A percentile compares a stretch with the other conserved stretches of the same genome.
Evolutionary conservation across 257 asterid species (phyloP).

Genomic region (Solanum microdontum): DNA sequence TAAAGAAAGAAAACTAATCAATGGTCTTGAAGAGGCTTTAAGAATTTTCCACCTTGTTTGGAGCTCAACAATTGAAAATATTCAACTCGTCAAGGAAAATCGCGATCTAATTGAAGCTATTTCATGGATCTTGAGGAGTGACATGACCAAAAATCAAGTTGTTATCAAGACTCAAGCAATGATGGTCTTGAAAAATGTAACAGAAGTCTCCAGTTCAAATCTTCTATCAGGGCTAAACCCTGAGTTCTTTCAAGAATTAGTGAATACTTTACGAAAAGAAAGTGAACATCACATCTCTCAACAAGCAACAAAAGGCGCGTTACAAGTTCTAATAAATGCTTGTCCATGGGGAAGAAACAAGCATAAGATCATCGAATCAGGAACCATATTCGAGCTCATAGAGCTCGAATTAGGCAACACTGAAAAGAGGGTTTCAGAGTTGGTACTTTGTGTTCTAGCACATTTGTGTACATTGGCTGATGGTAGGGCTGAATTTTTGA

Average conservation of each 20-base stretch:
- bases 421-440: conserved; percentile 34
- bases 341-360: conserved; percentile 41
- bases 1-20: background rate
- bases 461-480: conserved; percentile 47
- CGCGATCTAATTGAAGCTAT: conserved; percentile 19
- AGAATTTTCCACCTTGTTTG: conserved; percentile 20
- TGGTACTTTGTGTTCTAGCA: conserved; percentile 26
- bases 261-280: background rate
- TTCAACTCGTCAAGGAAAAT: conserved; percentile 10
- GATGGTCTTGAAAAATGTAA: conserved; percentile 8
- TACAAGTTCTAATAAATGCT: conserved; percentile 22
- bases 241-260: conserved; percentile 15
- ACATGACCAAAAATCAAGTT: background rate
- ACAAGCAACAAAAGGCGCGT: conserved; percentile 19
- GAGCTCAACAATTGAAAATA: background rate
- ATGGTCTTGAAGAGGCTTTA: conserved; percentile 27
- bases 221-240: conserved; percentile 14
- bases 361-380: conserved; percentile 26
- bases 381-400: conserved; percentile 24
- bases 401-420: conserved; percentile 28
- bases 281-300: background rate
- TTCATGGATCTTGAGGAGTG: conserved; percentile 23
- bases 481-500: conserved; percentile 49
- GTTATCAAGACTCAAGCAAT: conserved; percentile 21
- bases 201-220: conserved; percentile 1